These are phyloP conservation scores for Pseudomicrostroma phylloplanum DNA, from an alignment of 1,284 basidiomycete species.

Conservation along the genomic window DNA sequence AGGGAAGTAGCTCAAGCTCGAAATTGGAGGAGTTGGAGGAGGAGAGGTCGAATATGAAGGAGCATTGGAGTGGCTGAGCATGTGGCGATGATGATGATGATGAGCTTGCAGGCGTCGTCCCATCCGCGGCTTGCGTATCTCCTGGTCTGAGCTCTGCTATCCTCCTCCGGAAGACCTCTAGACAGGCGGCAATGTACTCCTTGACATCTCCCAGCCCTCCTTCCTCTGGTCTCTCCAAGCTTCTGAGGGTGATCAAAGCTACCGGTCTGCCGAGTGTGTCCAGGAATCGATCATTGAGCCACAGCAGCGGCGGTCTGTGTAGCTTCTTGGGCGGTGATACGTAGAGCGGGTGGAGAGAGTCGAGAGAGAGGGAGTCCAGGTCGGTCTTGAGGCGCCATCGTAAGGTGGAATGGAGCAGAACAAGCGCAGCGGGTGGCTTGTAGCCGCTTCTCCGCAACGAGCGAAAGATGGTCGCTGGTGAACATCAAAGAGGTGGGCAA, in stretches of 20 bases:
- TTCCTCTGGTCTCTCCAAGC: constrained; percentile 37
- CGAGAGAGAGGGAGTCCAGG: constrained; percentile 29
- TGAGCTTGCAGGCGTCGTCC: neutral
- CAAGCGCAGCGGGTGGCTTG: constrained; percentile 22
- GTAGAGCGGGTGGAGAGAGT: constrained; percentile 40
- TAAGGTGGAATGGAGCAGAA: constrained; percentile 25
- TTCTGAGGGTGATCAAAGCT: constrained; percentile 38
- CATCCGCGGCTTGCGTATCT: neutral
- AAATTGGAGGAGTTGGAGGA: constrained; percentile 41
- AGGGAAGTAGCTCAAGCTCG: constrained; percentile 46
- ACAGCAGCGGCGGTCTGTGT: constrained; percentile 40
- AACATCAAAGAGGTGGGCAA: neutral
- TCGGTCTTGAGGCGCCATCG: constrained; percentile 41
- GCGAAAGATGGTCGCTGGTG: constrained; percentile 34
- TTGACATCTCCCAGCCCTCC: constrained; percentile 38
- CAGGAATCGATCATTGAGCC: constrained; percentile 34
- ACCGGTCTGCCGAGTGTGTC: constrained; percentile 42
- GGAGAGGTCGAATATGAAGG: constrained; percentile 33
- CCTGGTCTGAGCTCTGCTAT: constrained; percentile 26
- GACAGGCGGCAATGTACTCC: constrained; percentile 44
- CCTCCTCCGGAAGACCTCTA: constrained; percentile 44
- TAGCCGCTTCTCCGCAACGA: constrained; percentile 34
- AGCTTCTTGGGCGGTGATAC: constrained; percentile 24
- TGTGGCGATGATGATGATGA: neutral
- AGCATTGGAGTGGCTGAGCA: constrained; percentile 28